Evolutionary conservation across 768 basidiomycete genomes (phyloP), one percentile per base, ranked within the genome.

Genomic region (Leccinum obscurum): DNA sequence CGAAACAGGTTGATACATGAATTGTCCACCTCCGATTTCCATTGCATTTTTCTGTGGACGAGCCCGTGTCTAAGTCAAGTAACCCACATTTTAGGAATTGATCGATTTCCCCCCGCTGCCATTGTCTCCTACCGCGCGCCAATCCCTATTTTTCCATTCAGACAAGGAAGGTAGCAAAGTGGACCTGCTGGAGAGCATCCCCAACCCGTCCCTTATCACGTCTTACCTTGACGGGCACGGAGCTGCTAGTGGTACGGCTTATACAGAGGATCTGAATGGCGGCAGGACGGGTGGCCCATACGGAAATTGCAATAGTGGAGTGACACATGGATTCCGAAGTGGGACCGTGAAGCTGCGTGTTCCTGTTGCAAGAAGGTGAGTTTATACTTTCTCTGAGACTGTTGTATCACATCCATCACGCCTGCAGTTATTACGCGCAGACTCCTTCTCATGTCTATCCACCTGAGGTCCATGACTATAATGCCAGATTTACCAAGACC

Each of bases 381-480:
- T 62, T 34, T 28, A 20, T 41, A 52, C 44, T 62, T 41, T 60
- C 50, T 34, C 13, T 51, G 13, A 49, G 59, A 55, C 30, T 48
- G 48, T 30, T 55, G 39, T 48, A 57, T 61, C 59, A 44, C 37
- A 49, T 52, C 37, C 39, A 22, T 52, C 54, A 6, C 22, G 10
- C 28, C 37, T 64, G 37, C 70, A 93, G 93, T 74, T 97, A 95
- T 76, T 96, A 93, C 71, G 91, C 93, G 10, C 86, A 88, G 65
- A 86, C 89, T 0, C 79, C 80, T 20, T 78, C 80, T 63, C 80
- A 88, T 48, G 75, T 81, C 24, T 97, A 93, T 84, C 97, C 96
- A 4, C 97, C 96, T 0, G 92, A 96, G 69, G 85, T 99, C 0
- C 88, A 88, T 65, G 94, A 96, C 65, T 97, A 93, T 78, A 98